phyloP scores from a whole-genome alignment of 371 early-diverging fungal species.

The Rhizomucor miehei region DNA sequence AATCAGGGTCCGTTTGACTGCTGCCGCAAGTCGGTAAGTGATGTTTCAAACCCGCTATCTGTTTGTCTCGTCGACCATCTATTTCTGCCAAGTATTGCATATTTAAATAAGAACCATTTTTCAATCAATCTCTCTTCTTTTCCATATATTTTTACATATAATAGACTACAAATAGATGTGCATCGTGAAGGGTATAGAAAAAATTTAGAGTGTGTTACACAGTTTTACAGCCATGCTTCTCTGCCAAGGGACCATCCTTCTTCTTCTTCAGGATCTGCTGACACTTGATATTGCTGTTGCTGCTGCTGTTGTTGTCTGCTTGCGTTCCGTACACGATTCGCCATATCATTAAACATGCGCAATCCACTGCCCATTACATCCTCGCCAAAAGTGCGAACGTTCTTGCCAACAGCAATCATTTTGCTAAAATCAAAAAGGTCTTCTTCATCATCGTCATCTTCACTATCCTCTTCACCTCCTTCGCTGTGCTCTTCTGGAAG shows the following conservation, averaged over 20 bases:
- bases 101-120: too few species aligned
- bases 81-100: too few species aligned
- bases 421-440: constrained; percentile 43
- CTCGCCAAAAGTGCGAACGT: constrained; percentile 27
- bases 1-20: too few species aligned
- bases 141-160: too few species aligned
- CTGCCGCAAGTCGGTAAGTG: too few species aligned
- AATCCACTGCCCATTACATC: constrained; percentile 34
- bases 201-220: neutral
- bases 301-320: constrained; percentile 11
- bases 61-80: too few species aligned
- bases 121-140: too few species aligned
- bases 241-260: constrained; percentile 13
- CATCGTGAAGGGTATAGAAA: too few species aligned
- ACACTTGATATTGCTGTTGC: neutral
- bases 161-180: too few species aligned
- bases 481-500: constrained; percentile 11
- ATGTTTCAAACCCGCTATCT: too few species aligned
- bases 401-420: constrained; percentile 39
- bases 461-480: constrained; percentile 9
- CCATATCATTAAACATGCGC: constrained; percentile 38
- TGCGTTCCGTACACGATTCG: constrained; percentile 26
- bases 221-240: constrained; percentile 12
- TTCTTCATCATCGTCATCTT: constrained; percentile 23
- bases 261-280: constrained; percentile 5